These are phyloP conservation scores for Entonaema liquescens DNA, from an alignment of 495 filamentous ascomycete genomes.

Conservation along the genomic window DNA sequence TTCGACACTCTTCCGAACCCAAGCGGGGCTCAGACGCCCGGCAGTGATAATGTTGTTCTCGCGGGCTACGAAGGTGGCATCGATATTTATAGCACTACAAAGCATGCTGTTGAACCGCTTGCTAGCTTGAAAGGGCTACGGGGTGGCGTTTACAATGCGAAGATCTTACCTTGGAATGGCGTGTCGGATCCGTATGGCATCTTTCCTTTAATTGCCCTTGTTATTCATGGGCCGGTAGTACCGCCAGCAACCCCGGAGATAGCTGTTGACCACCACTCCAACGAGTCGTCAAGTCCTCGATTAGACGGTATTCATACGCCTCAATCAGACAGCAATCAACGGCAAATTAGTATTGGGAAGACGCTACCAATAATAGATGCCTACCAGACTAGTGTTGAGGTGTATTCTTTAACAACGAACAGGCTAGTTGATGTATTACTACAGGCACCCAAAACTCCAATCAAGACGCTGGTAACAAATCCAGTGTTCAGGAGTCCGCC, in stretches of 20 bases:
- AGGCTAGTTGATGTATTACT: slow-evolving; percentile 74
- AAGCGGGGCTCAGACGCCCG: slow-evolving; percentile 56
- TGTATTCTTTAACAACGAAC: slow-evolving; percentile 79
- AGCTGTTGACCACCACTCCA: slow-evolving; percentile 50
- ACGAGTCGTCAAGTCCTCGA: slow-evolving; percentile 51
- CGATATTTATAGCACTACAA: slow-evolving; percentile 74
- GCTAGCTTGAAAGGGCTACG: slow-evolving; percentile 76
- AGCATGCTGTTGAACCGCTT: slow-evolving; percentile 69
- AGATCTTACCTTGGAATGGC: slow-evolving; percentile 70
- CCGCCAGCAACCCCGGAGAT: slow-evolving; percentile 46
- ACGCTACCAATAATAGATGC: slow-evolving; percentile 54
- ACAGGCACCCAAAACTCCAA: slow-evolving; percentile 58
- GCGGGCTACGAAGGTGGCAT: slow-evolving; percentile 79
- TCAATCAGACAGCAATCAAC: slow-evolving; percentile 40
- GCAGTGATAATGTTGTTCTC: slow-evolving; percentile 73
- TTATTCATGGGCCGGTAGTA: slow-evolving; percentile 75
- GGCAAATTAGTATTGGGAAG: slow-evolving; percentile 34
- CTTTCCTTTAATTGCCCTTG: slow-evolving; percentile 74
- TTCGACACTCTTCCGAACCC: slow-evolving; percentile 72
- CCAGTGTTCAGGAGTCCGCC: slow-evolving; percentile 66
- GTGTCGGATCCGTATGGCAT: slow-evolving; percentile 41
- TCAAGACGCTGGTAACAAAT: slow-evolving; percentile 60
- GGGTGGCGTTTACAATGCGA: slow-evolving; percentile 82
- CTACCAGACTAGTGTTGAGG: slow-evolving; percentile 86
- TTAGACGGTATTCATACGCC: slow-evolving; percentile 48